Evolutionary conservation across 2,329 filamentous ascomycete genomes (phyloP).

Genomic region (Verticillium nonalfalfae): DNA sequence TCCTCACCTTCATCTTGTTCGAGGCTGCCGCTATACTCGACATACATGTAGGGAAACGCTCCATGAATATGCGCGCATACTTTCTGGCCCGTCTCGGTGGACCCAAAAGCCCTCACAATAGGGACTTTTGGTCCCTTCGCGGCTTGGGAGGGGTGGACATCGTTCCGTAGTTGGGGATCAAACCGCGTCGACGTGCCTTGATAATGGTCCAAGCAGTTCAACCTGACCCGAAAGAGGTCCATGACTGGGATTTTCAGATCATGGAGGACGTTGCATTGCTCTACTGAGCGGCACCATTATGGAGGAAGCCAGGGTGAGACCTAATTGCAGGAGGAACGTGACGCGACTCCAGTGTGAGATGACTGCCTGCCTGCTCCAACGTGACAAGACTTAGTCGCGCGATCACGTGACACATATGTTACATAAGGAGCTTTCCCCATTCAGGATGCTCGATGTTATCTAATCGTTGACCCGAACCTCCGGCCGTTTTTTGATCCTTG

Average conservation of each 20-base stretch:
- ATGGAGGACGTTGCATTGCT: slow-evolving; percentile 2
- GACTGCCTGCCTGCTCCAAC: slow-evolving; percentile 1
- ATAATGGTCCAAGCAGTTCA: slow-evolving; percentile 96
- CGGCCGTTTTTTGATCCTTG: background rate
- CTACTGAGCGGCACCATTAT: background rate
- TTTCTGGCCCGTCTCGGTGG: slow-evolving; percentile 91
- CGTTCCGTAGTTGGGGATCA: slow-evolving; percentile 71
- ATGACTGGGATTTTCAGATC: slow-evolving; percentile 16
- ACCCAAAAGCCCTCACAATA: slow-evolving; percentile 83
- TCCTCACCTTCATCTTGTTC: slow-evolving; percentile 58
- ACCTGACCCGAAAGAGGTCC: slow-evolving; percentile 80
- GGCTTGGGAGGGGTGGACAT: slow-evolving; percentile 51
- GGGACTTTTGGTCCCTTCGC: slow-evolving; percentile 69
- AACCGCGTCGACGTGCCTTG: slow-evolving; percentile 72
- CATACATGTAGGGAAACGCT: slow-evolving; percentile 90
- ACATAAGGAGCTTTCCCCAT: background rate
- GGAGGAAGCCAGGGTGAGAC: background rate
- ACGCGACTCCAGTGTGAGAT: background rate
- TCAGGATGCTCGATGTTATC: background rate
- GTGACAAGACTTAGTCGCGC: slow-evolving; percentile 11
- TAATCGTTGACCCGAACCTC: background rate
- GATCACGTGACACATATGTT: slow-evolving; percentile 4
- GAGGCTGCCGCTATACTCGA: slow-evolving; percentile 73
- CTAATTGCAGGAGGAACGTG: background rate
- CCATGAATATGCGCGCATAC: slow-evolving; percentile 95